Base-by-base conservation (phyloP, 2,329 filamentous ascomycete species). In the Penicillium italicum region DNA sequence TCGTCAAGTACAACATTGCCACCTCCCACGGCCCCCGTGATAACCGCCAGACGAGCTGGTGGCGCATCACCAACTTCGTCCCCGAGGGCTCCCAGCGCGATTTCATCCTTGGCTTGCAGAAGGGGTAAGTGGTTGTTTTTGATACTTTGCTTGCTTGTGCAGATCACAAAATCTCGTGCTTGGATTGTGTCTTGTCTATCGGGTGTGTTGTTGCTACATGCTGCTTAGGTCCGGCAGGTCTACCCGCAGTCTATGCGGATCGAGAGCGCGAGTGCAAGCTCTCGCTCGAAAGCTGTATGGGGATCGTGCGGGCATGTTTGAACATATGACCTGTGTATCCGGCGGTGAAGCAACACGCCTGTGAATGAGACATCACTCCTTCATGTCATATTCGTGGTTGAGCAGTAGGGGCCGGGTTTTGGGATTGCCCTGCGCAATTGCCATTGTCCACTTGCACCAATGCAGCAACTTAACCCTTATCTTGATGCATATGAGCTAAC, bases 1-100 rank as follows among this genome's bases (percentile, higher is more conserved):
- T 96, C 56, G 71, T 97, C 69, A 84, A 83, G 66, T 97, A 96
- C 73, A 78, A 85, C 5, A 78, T 99, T 60, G 92, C 85, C 49
- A 89, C 85, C 67, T 86, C 79, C 73, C 74, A 72, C 57, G 91
- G 91, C 14, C 76, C 80, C 58, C 79, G 77, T 62, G 88, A 93
- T 16, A 88, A 90, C 75, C 81, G 85, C 69, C 82, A 85, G 71
- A 90, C 88, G 30, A 94, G 87, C 80, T 97, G 89, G 89, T 97
- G 95, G 82, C 82, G 81, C 55, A 80, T 97, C 53, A 80, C 85
- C 33, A 85, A 81, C 77, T 97, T 97, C 72, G 66, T 77, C 50
- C 77, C 79, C 14, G 85, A 90, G 62, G 89, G 72, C n/a, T 75
- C 82, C 47, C 80, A 82, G 71, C 86, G 87, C 69, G 89, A 96